Evolutionary conservation across 2,329 filamentous ascomycete genomes (phyloP).

Genomic region (Fusarium aywerte): DNA sequence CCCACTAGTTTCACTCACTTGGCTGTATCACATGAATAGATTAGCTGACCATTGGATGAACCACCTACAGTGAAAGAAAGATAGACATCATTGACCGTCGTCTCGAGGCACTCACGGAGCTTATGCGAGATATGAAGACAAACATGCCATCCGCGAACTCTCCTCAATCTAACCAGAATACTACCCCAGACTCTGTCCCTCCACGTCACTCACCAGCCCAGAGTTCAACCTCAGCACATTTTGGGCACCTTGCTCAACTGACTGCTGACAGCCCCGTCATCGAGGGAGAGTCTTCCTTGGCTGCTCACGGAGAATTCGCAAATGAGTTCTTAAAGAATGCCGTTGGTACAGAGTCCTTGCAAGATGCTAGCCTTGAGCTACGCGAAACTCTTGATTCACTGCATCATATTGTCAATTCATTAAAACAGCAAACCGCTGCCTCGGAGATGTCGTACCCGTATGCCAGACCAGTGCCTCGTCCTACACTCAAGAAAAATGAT

Average conservation of each 20-base stretch:
- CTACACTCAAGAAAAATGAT: slow-evolving; percentile 31
- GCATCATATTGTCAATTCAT: slow-evolving; percentile 43
- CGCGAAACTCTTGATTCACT: slow-evolving; percentile 52
- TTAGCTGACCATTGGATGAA: not conserved
- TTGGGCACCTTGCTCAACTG: slow-evolving; percentile 30
- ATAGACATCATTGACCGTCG: slow-evolving; percentile 54
- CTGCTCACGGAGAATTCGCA: slow-evolving; percentile 60
- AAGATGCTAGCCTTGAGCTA: slow-evolving; percentile 48
- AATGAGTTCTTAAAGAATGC: slow-evolving; percentile 57
- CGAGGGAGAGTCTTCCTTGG: slow-evolving; percentile 58
- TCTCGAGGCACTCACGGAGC: slow-evolving; percentile 49
- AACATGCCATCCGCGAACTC: slow-evolving; percentile 31
- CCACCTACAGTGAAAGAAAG: slow-evolving; percentile 49
- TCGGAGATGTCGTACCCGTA: slow-evolving; percentile 43
- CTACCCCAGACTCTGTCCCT: slow-evolving; percentile 26
- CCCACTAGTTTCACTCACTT: not conserved
- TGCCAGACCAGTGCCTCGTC: slow-evolving; percentile 37
- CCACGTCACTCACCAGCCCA: slow-evolving; percentile 28
- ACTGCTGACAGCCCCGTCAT: slow-evolving; percentile 49
- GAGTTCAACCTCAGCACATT: slow-evolving; percentile 31
- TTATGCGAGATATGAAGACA: slow-evolving; percentile 50
- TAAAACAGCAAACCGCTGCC: slow-evolving; percentile 42
- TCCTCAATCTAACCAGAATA: slow-evolving; percentile 20
- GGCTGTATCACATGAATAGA: not conserved
- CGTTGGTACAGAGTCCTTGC: slow-evolving; percentile 46